Evolutionary conservation across 371 early-diverging fungal genomes (phyloP), one percentile per base, ranked within the genome.

Genomic region (Rhizoclosmatium hyalinum): DNA sequence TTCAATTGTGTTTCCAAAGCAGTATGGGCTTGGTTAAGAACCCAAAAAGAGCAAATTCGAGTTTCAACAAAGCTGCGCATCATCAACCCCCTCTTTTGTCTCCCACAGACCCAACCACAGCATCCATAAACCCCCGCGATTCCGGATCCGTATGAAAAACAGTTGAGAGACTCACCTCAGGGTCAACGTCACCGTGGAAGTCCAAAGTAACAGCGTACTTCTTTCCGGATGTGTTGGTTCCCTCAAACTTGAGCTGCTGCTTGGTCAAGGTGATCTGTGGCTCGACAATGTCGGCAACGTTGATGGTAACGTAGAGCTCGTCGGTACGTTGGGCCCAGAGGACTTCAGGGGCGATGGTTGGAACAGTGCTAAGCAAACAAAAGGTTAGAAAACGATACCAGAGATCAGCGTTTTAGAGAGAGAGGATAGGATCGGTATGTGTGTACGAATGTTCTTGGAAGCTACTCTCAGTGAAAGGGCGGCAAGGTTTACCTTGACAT

Each of bases 301-400:
- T 89, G 75, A 98, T 88, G 19, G 98, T 98, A 62, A 98, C 77
- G 82, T 88, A 97, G 75, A 97, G 72, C 61, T 91, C 80, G 75
- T 94, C 89, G 50, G 86, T 84, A 79, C 94, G 90, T 82, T 98
- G 96, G 56, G 98, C 98, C 97, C 97, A 98, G 74, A 94, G 91
- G 54, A 96, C 92, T 80, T 90, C 87, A 70, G 92, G 93, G 81
- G 83, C 82, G 61, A 85, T 83, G 69, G 69, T 61, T 8, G 61
- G 47, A 42, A 66, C 24, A 54, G 75, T 65, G 56, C 32, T 32
- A 32, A 32, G 32, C 32, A 32, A 32, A 32, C 32, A 32, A 32
- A 43, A 44, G 72, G 32, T 32, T 32, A 32, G 32, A 32, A 32
- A 32, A 32, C 32, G 32, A 32, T 32, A 32, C 32, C 32, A 32